phyloP scores from a whole-genome alignment of 306 rosid genomes.

The Carpinus viminea region DNA sequence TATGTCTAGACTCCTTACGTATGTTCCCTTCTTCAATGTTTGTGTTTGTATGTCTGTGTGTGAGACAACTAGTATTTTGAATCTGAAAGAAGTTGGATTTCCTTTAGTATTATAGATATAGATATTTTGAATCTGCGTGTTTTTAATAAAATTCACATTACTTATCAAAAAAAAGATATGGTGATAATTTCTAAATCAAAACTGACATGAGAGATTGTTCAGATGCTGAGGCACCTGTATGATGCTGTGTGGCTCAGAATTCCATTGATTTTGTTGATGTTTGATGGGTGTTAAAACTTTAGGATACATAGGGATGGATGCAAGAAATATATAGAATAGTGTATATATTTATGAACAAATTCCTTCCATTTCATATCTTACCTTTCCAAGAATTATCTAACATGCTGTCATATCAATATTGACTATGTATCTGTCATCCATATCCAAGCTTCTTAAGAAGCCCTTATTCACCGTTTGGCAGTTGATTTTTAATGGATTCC shows the following conservation, averaged over 20 bases:
- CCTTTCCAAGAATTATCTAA: not conserved
- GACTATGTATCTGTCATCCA: not conserved
- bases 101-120: not conserved
- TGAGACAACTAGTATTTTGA: not conserved
- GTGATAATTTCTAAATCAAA: not conserved
- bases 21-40: too few relatives aligned
- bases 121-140: too few relatives aligned
- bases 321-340: too few relatives aligned
- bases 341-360: not conserved
- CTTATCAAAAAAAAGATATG: too few relatives aligned
- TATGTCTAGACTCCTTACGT: slow-evolving; percentile 27
- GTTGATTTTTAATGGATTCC: not conserved
- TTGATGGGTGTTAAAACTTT: not conserved
- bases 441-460: not conserved
- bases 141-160: too few relatives aligned
- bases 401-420: not conserved
- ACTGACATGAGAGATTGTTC: not conserved
- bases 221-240: not conserved
- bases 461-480: not conserved
- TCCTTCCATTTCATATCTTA: not conserved
- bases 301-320: not conserved
- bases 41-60: not conserved
- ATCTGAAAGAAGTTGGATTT: not conserved
- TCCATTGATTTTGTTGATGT: not conserved
- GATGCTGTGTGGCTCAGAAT: not conserved